These are phyloP conservation scores for Dispira simplex DNA, from an alignment of 192 early-diverging fungal species.

Conservation along the genomic window DNA sequence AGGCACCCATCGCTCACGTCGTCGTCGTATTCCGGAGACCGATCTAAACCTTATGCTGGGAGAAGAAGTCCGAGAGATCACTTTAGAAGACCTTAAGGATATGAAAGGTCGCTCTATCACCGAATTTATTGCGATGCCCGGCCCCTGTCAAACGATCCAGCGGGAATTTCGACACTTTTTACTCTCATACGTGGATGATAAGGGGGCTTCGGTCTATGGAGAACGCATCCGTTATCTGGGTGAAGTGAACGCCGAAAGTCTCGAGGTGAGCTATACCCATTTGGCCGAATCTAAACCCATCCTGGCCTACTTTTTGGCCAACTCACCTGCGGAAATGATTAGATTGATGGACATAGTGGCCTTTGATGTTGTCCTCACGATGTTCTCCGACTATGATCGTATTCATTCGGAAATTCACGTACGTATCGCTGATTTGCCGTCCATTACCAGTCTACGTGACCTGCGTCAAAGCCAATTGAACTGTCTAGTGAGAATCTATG, in stretches of 20 bases:
- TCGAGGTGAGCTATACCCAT: slow-evolving; percentile 79
- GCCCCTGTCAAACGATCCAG: slow-evolving; percentile 64
- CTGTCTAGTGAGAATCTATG: slow-evolving; percentile 76
- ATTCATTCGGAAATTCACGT: slow-evolving; percentile 92
- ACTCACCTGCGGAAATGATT: slow-evolving; percentile 77
- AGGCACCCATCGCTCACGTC: slow-evolving; percentile 29
- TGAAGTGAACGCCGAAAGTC: slow-evolving; percentile 67
- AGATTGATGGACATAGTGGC: slow-evolving; percentile 89
- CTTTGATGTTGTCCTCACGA: slow-evolving; percentile 71
- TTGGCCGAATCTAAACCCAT: slow-evolving; percentile 62
- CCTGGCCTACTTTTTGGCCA: slow-evolving; percentile 78
- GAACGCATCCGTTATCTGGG: slow-evolving; percentile 80
- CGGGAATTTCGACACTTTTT: slow-evolving; percentile 84
- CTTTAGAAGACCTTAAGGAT: slow-evolving; percentile 64
- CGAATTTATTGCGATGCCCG: slow-evolving; percentile 78
- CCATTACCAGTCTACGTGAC: slow-evolving; percentile 72
- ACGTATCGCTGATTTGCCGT: slow-evolving; percentile 77
- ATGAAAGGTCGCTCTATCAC: slow-evolving; percentile 64
- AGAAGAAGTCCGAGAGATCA: slow-evolving; percentile 48
- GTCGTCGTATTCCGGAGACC: slow-evolving; percentile 28
- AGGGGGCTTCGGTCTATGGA: slow-evolving; percentile 85
- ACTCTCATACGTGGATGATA: slow-evolving; percentile 66
- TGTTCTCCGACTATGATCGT: slow-evolving; percentile 80
- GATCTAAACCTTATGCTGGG: slow-evolving; percentile 40
- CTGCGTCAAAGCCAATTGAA: slow-evolving; percentile 86